These are phyloP conservation scores for Fusarium subglutinans DNA, from an alignment of 2,329 filamentous ascomycete genomes.

Conservation along the genomic window DNA sequence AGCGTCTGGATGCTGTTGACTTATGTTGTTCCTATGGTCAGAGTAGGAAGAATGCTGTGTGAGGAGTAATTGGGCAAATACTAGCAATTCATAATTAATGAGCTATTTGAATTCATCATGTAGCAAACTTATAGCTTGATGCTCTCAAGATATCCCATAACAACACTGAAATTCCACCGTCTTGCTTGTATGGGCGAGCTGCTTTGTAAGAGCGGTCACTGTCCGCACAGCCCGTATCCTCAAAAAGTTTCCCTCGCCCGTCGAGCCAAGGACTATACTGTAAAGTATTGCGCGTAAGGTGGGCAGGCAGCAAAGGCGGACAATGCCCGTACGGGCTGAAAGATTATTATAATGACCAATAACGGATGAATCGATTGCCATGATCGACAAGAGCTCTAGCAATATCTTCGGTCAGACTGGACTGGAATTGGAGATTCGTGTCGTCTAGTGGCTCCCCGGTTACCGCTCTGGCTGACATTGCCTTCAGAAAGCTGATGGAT, in stretches of 20 bases:
- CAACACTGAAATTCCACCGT: background rate
- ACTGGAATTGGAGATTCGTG: background rate
- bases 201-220: background rate
- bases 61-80: background rate
- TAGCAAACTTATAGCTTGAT: background rate
- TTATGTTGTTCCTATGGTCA: background rate
- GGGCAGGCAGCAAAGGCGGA: background rate
- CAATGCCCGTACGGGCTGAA: background rate
- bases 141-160: background rate
- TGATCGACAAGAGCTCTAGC: background rate
- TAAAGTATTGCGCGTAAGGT: background rate
- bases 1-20: background rate
- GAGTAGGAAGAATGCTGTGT: background rate
- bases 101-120: background rate
- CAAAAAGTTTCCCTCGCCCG: fast-evolving
- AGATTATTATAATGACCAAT: background rate
- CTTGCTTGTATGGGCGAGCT: background rate
- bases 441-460: background rate
- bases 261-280: background rate
- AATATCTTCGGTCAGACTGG: background rate
- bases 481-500: background rate
- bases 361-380: background rate
- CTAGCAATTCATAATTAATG: background rate
- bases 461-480: background rate
- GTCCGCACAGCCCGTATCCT: background rate